Conservation (phyloP, 352 stramenopile genomes). For the Phytopythium boreale region DNA sequence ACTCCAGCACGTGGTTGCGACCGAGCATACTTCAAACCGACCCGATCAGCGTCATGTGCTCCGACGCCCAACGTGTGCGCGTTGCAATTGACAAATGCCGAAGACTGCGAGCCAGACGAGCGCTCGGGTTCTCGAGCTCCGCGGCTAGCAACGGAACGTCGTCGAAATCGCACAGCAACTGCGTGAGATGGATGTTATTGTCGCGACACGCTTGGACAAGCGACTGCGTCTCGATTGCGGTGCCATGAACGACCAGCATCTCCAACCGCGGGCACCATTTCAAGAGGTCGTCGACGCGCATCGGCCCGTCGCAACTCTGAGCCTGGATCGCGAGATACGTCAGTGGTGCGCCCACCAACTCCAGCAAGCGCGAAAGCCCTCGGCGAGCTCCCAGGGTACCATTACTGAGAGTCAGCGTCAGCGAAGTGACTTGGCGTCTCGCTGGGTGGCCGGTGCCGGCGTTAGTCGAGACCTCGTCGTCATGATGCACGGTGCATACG, state of each 20-base stretch:
- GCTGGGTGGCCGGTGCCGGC: too few relatives aligned
- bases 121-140: too few relatives aligned
- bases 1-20: constrained; percentile 1
- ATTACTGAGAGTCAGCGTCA: too few relatives aligned
- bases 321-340: neutral
- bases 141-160: too few relatives aligned
- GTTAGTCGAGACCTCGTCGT: too few relatives aligned
- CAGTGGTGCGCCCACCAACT: neutral
- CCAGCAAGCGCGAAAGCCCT: neutral
- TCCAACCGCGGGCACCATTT: neutral
- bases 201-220: too few relatives aligned
- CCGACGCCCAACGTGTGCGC: neutral
- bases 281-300: neutral
- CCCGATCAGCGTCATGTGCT: neutral
- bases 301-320: too few relatives aligned
- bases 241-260: neutral
- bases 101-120: neutral
- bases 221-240: neutral
- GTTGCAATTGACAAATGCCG: neutral
- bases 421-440: too few relatives aligned
- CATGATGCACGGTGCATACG: too few relatives aligned
- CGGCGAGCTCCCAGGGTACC: too few relatives aligned
- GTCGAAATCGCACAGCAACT: too few relatives aligned
- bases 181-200: too few relatives aligned
- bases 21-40: neutral